Evolutionary conservation across 352 stramenopile species (phyloP).

Genomic region (Phytopythium cucurbitacearum): DNA sequence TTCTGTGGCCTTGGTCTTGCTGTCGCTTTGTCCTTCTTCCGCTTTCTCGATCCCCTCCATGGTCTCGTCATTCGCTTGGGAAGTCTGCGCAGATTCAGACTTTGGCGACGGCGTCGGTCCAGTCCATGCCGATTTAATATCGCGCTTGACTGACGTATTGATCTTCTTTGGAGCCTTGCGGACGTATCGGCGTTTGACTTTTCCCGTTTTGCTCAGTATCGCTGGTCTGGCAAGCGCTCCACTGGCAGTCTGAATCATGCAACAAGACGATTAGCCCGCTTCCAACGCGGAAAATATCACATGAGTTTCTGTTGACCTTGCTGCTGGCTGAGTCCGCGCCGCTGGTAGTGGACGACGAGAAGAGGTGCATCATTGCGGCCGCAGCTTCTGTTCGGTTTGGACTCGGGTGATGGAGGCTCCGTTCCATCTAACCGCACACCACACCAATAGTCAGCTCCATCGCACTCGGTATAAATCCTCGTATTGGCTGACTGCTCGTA

Average conservation of each 20-base stretch:
- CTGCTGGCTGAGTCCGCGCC: neutral
- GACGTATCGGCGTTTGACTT: conserved; percentile 61
- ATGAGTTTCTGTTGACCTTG: conserved; percentile 6
- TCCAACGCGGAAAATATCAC: too few relatives aligned
- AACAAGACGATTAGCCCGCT: too few relatives aligned
- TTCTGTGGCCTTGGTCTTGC: conserved; percentile 14
- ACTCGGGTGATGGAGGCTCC: conserved; percentile 59
- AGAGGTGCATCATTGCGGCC: conserved; percentile 75
- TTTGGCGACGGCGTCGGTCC: conserved; percentile 6
- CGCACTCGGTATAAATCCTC: neutral
- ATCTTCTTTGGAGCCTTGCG: conserved; percentile 56
- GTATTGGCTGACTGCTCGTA: neutral
- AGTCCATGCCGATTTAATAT: conserved; percentile 29
- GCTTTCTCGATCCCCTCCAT: conserved; percentile 12
- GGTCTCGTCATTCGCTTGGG: conserved; percentile 6
- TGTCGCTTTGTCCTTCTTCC: conserved; percentile 2
- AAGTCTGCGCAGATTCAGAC: neutral
- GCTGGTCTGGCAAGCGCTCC: conserved; percentile 8
- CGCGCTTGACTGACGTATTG: conserved; percentile 23
- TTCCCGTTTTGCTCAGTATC: conserved; percentile 15
- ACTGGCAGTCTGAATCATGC: neutral
- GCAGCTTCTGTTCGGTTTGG: conserved; percentile 75
- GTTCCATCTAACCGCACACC: conserved; percentile 12
- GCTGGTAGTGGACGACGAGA: conserved; percentile 29
- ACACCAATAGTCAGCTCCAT: neutral